Evolutionary conservation across 1,284 basidiomycete species (phyloP), one percentile per base, ranked within the genome.

Genomic region (Apiotrichum gamsii): DNA sequence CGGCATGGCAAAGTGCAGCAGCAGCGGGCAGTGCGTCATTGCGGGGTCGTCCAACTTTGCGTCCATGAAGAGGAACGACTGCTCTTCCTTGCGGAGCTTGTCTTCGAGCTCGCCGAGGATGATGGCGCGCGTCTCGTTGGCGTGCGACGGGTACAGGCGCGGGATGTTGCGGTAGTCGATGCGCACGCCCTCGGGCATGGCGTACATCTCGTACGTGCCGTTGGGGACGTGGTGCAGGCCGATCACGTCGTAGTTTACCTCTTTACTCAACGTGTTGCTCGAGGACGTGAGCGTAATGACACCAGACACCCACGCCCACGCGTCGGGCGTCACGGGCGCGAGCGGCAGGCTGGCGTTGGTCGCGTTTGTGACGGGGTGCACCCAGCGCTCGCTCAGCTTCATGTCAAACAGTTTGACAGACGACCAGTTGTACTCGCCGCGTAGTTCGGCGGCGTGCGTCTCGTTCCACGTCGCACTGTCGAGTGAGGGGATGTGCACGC

Each of bases 201-300:
- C 85, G 51, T 84, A 78, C 1, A 86, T 84, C 60, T 83, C 84
- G 33, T 90, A 80, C 1, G 84, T 80, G 2, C 89, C 89, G 55
- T 87, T 85, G 9, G 78, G 73, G 9, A 84, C 57, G 61, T 87
- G 82, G 69, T 90, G 88, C 13, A 91, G 75, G 3, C 86, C 89
- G 42, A 60, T 62, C 32, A 73, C 59, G 33, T 61, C 57, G 48
- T 73, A 73, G 15, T 62, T 58, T 20, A 70, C 45, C 6, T 28
- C 43, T 20, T 20, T 40, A 20, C 15, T 40, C 39, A 16, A 21
- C 29, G 8, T 20, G 13, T 33, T 37, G 25, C 21, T 37, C 37
- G 21, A n/a, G 13, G 39, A 24, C 8, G 55, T 45, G 2, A 65
- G 45, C 3, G 58, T 64, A 13, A 52, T 40, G 16, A 45, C 51